Percentiles rank a stretch among this genome's conserved stretches.
phyloP scores from a whole-genome alignment of 2,329 filamentous ascomycete species.

The Eutypa lata region DNA sequence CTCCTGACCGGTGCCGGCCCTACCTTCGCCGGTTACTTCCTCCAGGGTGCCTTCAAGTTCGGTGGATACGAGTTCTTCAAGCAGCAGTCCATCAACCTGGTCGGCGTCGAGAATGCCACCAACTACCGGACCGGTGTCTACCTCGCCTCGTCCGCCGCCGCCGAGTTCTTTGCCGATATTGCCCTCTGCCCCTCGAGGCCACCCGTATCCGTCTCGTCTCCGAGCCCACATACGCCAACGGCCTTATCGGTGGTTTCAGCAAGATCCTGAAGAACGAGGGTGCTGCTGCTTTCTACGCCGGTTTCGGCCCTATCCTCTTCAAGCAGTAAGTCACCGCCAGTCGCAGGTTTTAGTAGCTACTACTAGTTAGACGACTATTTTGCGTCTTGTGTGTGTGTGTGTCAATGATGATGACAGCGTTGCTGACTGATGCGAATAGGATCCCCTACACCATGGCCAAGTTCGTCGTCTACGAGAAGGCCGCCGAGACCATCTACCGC shows the following conservation, averaged over 20 bases:
- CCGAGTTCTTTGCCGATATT: constrained; percentile 58
- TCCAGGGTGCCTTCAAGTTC: constrained; percentile 78
- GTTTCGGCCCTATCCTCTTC: constrained; percentile 70
- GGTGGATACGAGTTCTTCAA: constrained; percentile 83
- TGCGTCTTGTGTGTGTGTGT: no score
- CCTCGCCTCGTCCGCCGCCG: constrained; percentile 53
- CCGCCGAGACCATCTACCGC: constrained; percentile 62
- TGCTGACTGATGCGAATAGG: constrained; percentile 35
- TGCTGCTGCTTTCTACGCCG: constrained; percentile 71
- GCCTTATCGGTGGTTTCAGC: constrained; percentile 63
- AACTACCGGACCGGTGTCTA: constrained; percentile 68
- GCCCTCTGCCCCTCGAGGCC: constrained; percentile 75
- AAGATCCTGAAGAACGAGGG: constrained; percentile 70
- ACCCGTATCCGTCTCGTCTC: constrained; percentile 77
- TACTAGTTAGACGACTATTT: no score
- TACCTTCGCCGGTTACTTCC: constrained; percentile 73
- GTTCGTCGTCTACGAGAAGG: constrained; percentile 79
- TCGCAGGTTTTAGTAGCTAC: not conserved
- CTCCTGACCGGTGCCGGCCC: constrained; percentile 70
- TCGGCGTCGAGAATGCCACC: constrained; percentile 63
- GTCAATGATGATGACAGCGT: not conserved
- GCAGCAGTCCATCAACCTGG: constrained; percentile 67
- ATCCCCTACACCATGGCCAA: constrained; percentile 80
- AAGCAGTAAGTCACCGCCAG: constrained; percentile 55
- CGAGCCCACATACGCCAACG: constrained; percentile 66